Evolutionary conservation across 2,329 filamentous ascomycete genomes (phyloP).

Genomic region (Aspergillus sojae): DNA sequence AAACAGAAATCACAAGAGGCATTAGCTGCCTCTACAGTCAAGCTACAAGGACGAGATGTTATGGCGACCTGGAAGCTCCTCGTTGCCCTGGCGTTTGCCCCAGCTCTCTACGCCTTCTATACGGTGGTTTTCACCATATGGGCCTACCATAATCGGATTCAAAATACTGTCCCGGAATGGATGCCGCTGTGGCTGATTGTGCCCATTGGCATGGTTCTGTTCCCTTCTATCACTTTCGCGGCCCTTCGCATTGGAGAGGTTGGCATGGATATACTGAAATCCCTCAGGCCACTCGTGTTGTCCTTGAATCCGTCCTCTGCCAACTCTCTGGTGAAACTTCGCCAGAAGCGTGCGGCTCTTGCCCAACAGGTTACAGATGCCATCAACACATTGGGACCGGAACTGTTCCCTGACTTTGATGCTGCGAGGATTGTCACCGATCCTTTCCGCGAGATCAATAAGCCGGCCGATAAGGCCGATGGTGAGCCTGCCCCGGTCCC

Average conservation of each 20-base stretch:
- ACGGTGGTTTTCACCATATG: constrained; percentile 73
- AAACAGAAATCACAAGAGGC: constrained; percentile 80
- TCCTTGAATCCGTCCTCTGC: constrained; percentile 82
- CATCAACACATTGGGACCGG: constrained; percentile 92
- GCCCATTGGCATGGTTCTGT: constrained; percentile 74
- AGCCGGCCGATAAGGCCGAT: constrained; percentile 19
- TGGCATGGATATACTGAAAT: constrained; percentile 99
- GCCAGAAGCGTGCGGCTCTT: constrained; percentile 71
- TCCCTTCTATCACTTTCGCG: constrained; percentile 87
- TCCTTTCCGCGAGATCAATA: constrained; percentile 45
- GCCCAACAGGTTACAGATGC: constrained; percentile 82
- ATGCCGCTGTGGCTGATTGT: constrained; percentile 79
- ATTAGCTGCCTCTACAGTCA: constrained; percentile 82
- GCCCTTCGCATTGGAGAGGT: constrained; percentile 93
- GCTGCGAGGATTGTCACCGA: constrained; percentile 67
- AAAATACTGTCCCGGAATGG: constrained; percentile 78
- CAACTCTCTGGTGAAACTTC: constrained; percentile 80
- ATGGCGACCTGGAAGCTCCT: constrained; percentile 94
- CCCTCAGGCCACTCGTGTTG: constrained; percentile 80
- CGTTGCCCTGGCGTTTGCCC: constrained; percentile 81
- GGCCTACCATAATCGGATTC: constrained; percentile 78
- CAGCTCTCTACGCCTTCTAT: constrained; percentile 80
- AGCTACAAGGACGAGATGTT: constrained; percentile 84
- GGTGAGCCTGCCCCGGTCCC: constrained; percentile 20
- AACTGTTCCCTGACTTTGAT: constrained; percentile 97